Base-by-base conservation (phyloP, 805 yeast genomes). In the Wickerhamiella cacticola region DNA sequence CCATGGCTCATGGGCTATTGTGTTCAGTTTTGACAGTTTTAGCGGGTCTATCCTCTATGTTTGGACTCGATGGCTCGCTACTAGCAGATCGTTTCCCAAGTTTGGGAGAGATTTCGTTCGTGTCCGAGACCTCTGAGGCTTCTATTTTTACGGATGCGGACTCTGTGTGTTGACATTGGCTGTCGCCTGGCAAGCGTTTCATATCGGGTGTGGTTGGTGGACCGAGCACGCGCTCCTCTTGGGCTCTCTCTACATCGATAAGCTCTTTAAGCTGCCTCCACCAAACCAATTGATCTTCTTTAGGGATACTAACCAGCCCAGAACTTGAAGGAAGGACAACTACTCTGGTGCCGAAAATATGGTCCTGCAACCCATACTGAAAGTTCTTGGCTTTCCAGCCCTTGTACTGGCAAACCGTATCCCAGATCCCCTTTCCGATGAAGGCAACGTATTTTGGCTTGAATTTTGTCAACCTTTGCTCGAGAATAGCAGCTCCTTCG, bases 391-490 rank as follows among this genome's bases (percentile, higher is more conserved):
- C 57, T 34, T 59, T 57, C 18, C 68, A 66, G 5, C 60, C 57
- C 36, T 63, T 50, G 46, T 55, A 56, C 52, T 65, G 68, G 45
- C 73, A 68, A 0, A 82, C 61, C 2, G 71, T 60, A 48, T 79
- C 84, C 85, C 86, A 82, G 5, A 82, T 79, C 0, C 86, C 86
- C 55, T 80, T 79, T 0, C 92, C 92, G 3, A 82, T 75, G 19
- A 82, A 62, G 28, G 81, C 78, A 0, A 79, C 63, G 28, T 66
- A 63, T 24, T 59, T 53, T 0, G 82, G 76, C 1, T 59, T 48
- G 25, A 66, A 51, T 1, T 31, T 40, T 1, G 58, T 58, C 39
- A 82, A 62, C 48, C 74, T 76, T 0, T 53, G 52, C 18, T 78
- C 62, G 22, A 82, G 63, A 33, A 72, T 52, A 0, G 78, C 78